phyloP scores from a whole-genome alignment of 23 red algal genomes.

The Gracilaria caudata region DNA sequence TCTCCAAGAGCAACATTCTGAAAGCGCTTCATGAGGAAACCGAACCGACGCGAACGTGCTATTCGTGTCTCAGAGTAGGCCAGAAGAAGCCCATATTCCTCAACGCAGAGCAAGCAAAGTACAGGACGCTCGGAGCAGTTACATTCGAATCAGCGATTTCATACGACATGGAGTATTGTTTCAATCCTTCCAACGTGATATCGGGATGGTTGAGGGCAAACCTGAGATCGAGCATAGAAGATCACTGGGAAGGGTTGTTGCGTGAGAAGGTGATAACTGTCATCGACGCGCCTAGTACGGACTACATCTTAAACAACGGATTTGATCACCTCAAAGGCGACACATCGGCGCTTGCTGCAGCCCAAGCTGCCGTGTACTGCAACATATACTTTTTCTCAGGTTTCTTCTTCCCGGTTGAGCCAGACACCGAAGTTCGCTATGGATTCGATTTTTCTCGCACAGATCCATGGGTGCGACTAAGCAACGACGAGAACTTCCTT shows the following conservation, averaged over 20 bases:
- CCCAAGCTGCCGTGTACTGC: constrained; percentile 43
- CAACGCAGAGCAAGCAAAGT: constrained; percentile 21
- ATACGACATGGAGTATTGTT: constrained; percentile 55
- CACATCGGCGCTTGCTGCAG: background rate
- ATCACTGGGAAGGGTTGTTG: constrained; percentile 16
- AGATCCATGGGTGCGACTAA: constrained; percentile 35
- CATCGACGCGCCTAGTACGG: background rate
- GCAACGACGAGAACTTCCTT: constrained; percentile 38
- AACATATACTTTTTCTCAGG: constrained; percentile 79
- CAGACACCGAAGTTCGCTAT: constrained; percentile 51
- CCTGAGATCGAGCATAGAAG: constrained; percentile 13
- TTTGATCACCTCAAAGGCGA: constrained; percentile 23
- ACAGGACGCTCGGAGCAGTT: constrained; percentile 29
- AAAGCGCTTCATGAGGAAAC: constrained; percentile 22
- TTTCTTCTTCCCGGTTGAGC: constrained; percentile 56
- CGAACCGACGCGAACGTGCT: constrained; percentile 25
- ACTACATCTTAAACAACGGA: constrained; percentile 21
- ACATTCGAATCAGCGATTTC: constrained; percentile 32
- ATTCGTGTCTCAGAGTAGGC: constrained; percentile 48
- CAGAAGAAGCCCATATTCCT: constrained; percentile 24
- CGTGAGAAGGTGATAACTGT: constrained; percentile 17
- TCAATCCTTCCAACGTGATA: constrained; percentile 5
- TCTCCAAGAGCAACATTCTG: constrained; percentile 32
- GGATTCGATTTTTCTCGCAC: constrained; percentile 7
- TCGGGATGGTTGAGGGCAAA: constrained; percentile 18